Percentiles rank a stretch among this genome's conserved stretches.
phyloP scores from a whole-genome alignment of 2,329 filamentous ascomycete species.

The Penicillium sp. region DNA sequence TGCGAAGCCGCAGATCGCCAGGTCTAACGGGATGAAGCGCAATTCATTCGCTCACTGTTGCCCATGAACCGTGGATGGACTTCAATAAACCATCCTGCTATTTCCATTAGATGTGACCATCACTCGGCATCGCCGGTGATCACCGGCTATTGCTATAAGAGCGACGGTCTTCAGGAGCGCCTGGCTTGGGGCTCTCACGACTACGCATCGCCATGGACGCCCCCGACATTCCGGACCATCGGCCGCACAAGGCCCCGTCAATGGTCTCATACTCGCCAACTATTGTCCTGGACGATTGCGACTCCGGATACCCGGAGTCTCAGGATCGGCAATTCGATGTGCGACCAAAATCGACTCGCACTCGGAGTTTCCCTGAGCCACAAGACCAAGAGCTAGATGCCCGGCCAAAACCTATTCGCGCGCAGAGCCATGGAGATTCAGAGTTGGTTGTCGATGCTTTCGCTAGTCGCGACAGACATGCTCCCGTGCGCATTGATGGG shows the following conservation, averaged over 20 bases:
- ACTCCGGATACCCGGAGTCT: slow-evolving; percentile 1
- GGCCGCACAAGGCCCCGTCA: slow-evolving; percentile 10
- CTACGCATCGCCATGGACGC: slow-evolving; percentile 10
- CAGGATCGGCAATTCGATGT: neutral
- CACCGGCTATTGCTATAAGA: slow-evolving; percentile 3
- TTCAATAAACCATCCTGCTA: slow-evolving; percentile 5
- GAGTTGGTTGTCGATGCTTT: neutral
- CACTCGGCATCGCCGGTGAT: slow-evolving; percentile 1
- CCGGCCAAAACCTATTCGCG: neutral
- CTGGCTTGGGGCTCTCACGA: neutral
- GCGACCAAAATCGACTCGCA: slow-evolving; percentile 1
- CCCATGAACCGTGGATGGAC: slow-evolving; percentile 7
- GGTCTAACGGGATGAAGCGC: slow-evolving; percentile 3
- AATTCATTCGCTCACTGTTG: slow-evolving; percentile 7
- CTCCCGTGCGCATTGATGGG: neutral
- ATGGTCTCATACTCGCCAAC: slow-evolving; percentile 12
- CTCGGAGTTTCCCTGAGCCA: neutral
- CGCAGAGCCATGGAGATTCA: neutral
- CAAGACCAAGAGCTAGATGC: slow-evolving; percentile 2
- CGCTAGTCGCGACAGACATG: too few relatives aligned
- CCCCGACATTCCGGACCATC: slow-evolving; percentile 16
- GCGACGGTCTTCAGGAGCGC: neutral
- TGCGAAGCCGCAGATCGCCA: slow-evolving; percentile 7
- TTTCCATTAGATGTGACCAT: slow-evolving; percentile 1
- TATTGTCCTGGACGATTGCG: slow-evolving; percentile 11